Base-by-base conservation (phyloP, 2,329 filamentous ascomycete species). In the Fusarium sp. region DNA sequence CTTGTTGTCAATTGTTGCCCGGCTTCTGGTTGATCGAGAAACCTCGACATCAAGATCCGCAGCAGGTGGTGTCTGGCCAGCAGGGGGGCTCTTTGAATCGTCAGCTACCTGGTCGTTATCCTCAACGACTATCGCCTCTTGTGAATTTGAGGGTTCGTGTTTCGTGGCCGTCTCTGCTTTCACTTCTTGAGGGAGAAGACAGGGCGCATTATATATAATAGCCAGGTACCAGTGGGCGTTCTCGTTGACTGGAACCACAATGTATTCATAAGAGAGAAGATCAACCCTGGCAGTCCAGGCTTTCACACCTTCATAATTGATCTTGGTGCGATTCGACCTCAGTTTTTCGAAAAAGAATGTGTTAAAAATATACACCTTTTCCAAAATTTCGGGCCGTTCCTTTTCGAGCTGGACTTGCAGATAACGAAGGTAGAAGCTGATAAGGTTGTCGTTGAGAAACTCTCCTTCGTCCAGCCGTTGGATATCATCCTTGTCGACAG, bases 221-320 rank as follows among this genome's bases (percentile, higher is more conserved):
- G 93, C 94, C 68, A 98, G 83, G 79, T 96, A 98, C 96, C 96
- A 99, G 78, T 99, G 96, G 2, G 84, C 81, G 70, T 88, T 83
- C 75, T 97, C 92, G 72, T 97, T 96, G 76, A 99, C 93, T 0
- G 96, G 96, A 8, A 99, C 91, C 13, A 98, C 85, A 60, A 98
- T 89, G 76, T 94, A 97, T 75, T 97, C 93, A 71, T 92, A 94
- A 7, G 84, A 86, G 74, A 98, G 92, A 10, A 99, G 80, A 75
- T 99, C 92, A 22, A 95, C 85, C 71, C 90, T 93, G 33, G 91
- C 85, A 1, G 96, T 98, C 96, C 96, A 99, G 43, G 89, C 87
- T 76, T 91, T 89, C 56, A 99, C 94, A 6, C 89, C 91, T 26
- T 92, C 88, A 75, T 97, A 97, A 73, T 97, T 94, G 79, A 97